Base-by-base conservation (phyloP, 2,329 filamentous ascomycete species). In the Ascochyta koolunga region DNA sequence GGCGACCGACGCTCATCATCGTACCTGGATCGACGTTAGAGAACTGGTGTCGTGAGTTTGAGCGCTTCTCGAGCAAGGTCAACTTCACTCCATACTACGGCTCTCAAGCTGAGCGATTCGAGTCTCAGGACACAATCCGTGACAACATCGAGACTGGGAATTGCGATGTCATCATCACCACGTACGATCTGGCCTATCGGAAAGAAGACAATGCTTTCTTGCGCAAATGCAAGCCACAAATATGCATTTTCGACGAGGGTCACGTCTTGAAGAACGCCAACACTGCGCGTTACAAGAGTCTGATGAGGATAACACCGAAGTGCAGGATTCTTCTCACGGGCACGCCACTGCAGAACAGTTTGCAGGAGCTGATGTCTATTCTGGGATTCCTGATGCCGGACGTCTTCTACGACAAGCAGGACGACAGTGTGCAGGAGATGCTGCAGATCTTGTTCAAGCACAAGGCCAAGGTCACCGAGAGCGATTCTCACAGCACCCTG, bases 21-120 rank as follows among this genome's bases (percentile, higher is more conserved):
- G 95, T 98, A 1, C 95, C 95, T 5, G 90, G 91, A 0, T 96
- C 93, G 0, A 97, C 93, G 0, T 83, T 96, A 9, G 93, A 96
- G 68, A 99, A 99, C 70, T 99, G 95, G 95, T 83, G 96, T 44
- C 85, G 87, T 44, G 95, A 99, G 72, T 96, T 99, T 67, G 80
- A 88, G 58, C 88, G 86, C 41, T 99, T 99, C 73, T 93, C 93
- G 5, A 91, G 91, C 0, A 80, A 80, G 0, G 76, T 99, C 24
- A 83, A 82, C 0, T 88, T 97, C 29, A 82, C 85, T 62, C 84
- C 87, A 1, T 90, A 91, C 84, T 83, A 91, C 63, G 91, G 91
- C 15, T 80, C 80, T 5, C 87, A 91, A 68, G 78, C 79, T 3
- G 86, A 89, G 64, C 85, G 90, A 40, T 84, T 82, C 42, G 80